These are phyloP conservation scores for Lepraria neglecta DNA, from an alignment of 495 filamentous ascomycete genomes.

Conservation along the genomic window DNA sequence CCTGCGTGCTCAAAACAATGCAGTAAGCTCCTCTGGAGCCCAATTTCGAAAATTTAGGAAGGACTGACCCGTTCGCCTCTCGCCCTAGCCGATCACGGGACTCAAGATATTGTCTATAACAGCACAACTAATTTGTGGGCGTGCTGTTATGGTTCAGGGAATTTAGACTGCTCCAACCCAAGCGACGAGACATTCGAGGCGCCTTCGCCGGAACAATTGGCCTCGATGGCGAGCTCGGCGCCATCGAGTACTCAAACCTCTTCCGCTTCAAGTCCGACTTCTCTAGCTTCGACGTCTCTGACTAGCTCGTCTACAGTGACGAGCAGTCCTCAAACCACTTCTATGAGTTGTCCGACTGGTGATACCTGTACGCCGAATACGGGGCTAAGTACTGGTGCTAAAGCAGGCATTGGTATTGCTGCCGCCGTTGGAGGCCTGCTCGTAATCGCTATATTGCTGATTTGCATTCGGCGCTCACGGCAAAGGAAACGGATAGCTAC, in stretches of 20 bases:
- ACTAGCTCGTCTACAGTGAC: not conserved
- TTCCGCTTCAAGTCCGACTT: not conserved
- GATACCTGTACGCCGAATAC: not conserved
- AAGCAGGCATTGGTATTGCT: not conserved
- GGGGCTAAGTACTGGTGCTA: not conserved
- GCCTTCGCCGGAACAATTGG: slow-evolving; percentile 7
- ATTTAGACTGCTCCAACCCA: not conserved
- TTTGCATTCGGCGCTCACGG: not conserved
- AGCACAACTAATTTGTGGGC: not conserved
- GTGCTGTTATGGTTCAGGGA: not conserved
- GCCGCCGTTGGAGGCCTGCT: not conserved
- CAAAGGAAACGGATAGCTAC: not conserved
- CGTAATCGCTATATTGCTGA: not conserved
- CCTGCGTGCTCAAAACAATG: slow-evolving; percentile 6
- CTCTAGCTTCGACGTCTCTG: not conserved
- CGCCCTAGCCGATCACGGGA: not conserved
- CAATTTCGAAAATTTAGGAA: not conserved
- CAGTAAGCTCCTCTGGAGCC: not conserved
- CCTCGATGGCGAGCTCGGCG: not conserved
- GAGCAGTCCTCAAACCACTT: not conserved
- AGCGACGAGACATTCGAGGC: not conserved
- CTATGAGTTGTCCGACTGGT: too few species aligned
- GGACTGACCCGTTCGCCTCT: not conserved
- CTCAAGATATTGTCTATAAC: not conserved
- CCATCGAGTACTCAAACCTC: not conserved